Evolutionary conservation across 139 green algal species (phyloP).

Genomic region (Chlamydomonas sphaeroides): DNA sequence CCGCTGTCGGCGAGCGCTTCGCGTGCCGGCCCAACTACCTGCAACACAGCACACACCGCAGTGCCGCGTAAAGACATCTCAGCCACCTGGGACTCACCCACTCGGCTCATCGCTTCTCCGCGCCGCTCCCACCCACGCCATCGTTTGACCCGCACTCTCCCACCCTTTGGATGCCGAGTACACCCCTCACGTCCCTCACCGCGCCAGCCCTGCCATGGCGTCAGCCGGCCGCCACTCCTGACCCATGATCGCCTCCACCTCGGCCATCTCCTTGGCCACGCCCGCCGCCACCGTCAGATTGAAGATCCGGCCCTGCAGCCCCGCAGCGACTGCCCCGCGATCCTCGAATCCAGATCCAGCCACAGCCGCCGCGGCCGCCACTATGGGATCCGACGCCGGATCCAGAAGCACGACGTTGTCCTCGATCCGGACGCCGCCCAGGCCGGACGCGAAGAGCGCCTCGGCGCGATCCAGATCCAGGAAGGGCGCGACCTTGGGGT

Average conservation of each 20-base stretch:
- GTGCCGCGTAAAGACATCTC: too few species aligned
- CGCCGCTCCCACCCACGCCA: too few species aligned
- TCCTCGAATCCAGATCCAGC: too few species aligned
- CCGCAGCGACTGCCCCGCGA: too few species aligned
- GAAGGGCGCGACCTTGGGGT: slow-evolving; percentile 23
- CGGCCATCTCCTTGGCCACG: slow-evolving; percentile 14
- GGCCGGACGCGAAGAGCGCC: background rate
- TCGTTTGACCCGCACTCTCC: background rate
- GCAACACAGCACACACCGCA: too few species aligned
- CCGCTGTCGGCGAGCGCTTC: too few species aligned
- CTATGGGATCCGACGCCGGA: background rate
- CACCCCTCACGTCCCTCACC: too few species aligned
- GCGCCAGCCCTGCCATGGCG: background rate
- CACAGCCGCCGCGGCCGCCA: background rate
- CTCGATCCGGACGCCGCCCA: slow-evolving; percentile 60
- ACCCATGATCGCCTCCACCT: slow-evolving; percentile 40
- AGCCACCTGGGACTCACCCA: too few species aligned
- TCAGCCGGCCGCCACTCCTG: slow-evolving; percentile 29
- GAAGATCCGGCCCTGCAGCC: background rate
- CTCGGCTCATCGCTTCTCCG: too few species aligned
- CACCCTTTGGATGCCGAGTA: too few species aligned
- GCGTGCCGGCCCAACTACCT: too few species aligned
- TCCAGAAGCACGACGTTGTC: slow-evolving; percentile 46
- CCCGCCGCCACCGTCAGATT: slow-evolving; percentile 45
- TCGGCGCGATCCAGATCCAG: slow-evolving; percentile 28